Conservation (phyloP, 2,329 filamentous ascomycete genomes). For the Plenodomus biglobosus region DNA sequence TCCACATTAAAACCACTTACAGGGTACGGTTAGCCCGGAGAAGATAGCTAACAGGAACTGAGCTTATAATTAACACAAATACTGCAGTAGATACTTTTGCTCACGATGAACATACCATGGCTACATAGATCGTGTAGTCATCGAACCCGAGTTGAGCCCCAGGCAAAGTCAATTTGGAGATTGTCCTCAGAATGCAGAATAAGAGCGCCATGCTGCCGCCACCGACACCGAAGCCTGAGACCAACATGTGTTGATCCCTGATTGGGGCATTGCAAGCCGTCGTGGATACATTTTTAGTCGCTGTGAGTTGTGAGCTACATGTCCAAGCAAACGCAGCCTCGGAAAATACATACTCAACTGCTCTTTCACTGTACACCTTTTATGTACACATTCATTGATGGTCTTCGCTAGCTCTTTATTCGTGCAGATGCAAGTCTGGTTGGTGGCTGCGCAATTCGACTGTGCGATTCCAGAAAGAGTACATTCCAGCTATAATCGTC, state of each 20-base stretch:
- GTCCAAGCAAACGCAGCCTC: not conserved
- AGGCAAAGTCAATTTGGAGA: not conserved
- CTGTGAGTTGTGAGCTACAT: not conserved
- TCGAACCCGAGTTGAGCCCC: not conserved
- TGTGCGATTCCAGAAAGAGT: not conserved
- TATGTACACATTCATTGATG: not conserved
- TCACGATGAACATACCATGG: not conserved
- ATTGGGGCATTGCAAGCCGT: not conserved
- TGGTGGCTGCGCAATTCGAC: not conserved
- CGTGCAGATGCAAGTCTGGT: not conserved
- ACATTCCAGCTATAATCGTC: not conserved
- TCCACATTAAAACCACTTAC: not conserved
- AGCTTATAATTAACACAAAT: not conserved
- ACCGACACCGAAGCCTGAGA: not conserved
- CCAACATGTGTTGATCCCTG: not conserved
- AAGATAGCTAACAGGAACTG: not conserved
- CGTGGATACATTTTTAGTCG: not conserved
- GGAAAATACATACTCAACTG: not conserved
- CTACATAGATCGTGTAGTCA: not conserved
- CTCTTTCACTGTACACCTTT: not conserved
- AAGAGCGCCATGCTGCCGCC: not conserved
- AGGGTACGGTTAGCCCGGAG: not conserved
- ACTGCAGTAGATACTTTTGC: not conserved
- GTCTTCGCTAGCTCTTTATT: not conserved
- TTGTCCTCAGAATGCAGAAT: not conserved